Evolutionary conservation across 108 stramenopile genomes (phyloP).

Genomic region (Schizochytrium sp.): DNA sequence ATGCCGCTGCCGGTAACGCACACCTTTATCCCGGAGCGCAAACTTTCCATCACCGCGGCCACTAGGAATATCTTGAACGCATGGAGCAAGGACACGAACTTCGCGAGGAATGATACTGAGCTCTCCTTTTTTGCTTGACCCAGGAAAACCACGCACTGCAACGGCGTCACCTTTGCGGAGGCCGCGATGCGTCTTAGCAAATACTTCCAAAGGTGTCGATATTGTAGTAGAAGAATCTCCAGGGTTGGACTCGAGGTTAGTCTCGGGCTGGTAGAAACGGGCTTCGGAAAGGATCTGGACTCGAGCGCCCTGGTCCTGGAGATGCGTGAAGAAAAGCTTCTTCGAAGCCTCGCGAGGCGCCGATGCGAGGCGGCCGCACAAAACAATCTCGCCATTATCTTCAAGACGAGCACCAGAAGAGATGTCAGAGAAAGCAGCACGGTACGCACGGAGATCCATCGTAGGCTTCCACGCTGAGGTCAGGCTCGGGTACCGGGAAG

Average conservation of each 20-base stretch:
- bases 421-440: neutral
- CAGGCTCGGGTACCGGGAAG: neutral
- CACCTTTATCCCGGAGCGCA: conserved; percentile 83
- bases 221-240: too few species aligned
- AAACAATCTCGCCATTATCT: neutral
- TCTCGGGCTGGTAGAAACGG: neutral
- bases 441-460: neutral
- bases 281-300: neutral
- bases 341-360: conserved; percentile 49
- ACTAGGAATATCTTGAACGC: conserved; percentile 76
- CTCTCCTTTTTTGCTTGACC: conserved; percentile 77
- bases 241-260: neutral
- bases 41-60: conserved; percentile 59
- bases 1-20: conserved; percentile 93
- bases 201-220: conserved; percentile 63
- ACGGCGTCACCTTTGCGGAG: conserved; percentile 75
- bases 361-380: conserved; percentile 44
- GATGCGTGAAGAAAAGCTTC: conserved; percentile 38
- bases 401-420: neutral
- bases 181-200: conserved; percentile 57
- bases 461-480: neutral
- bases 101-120: conserved; percentile 72
- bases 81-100: conserved; percentile 73
- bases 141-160: conserved; percentile 73
- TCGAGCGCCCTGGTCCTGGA: neutral